phyloP scores from a whole-genome alignment of 1,284 basidiomycete species.

The Athelia psychrophila region DNA sequence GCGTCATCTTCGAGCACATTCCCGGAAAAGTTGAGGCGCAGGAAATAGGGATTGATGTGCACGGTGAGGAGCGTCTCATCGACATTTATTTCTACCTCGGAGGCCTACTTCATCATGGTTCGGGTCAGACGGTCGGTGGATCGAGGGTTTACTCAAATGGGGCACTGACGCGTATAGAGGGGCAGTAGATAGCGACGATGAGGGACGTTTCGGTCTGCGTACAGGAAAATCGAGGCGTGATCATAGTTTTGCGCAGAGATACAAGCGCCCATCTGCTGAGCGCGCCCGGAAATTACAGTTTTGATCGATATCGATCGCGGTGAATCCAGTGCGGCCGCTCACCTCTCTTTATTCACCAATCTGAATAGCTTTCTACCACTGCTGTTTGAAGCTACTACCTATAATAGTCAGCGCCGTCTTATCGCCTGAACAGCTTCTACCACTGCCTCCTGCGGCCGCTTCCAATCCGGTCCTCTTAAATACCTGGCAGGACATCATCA shows the following conservation, averaged over 20 bases:
- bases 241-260: conserved; percentile 44
- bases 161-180: conserved; percentile 68
- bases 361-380: too few relatives aligned
- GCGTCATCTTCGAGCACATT: conserved; percentile 64
- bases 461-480: too few relatives aligned
- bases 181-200: conserved; percentile 66
- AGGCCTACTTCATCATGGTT: conserved; percentile 51
- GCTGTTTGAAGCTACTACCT: too few relatives aligned
- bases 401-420: too few relatives aligned
- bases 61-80: conserved; percentile 69
- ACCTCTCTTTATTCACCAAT: too few relatives aligned
- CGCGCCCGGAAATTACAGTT: too few relatives aligned
- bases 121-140: conserved; percentile 9
- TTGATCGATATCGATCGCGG: too few relatives aligned
- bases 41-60: conserved; percentile 78
- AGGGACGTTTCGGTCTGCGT: conserved; percentile 62
- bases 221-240: conserved; percentile 78
- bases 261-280: too few relatives aligned
- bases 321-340: too few relatives aligned
- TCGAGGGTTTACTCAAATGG: background rate
- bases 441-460: too few relatives aligned
- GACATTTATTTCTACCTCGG: conserved; percentile 75
- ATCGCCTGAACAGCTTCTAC: too few relatives aligned
- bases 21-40: conserved; percentile 71
- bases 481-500: too few relatives aligned